phyloP scores from a whole-genome alignment of 164 flowering plant species.

The Vitis vinifera region DNA sequence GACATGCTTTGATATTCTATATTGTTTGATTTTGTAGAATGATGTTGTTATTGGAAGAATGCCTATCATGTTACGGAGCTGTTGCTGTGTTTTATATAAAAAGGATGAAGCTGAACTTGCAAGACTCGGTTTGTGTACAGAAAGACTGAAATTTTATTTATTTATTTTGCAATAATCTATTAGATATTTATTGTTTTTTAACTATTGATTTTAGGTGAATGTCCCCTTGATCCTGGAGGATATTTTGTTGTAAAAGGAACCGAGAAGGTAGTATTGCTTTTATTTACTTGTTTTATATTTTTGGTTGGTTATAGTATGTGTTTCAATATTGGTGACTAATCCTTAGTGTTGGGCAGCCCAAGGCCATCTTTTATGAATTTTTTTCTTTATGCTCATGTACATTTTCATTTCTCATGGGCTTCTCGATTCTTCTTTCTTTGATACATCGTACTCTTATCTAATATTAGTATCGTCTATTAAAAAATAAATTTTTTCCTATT shows the following conservation, averaged over 20 bases:
- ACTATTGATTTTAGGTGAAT: constrained; percentile 62
- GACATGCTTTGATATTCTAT: background rate
- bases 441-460: no score
- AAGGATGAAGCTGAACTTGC: constrained; percentile 92
- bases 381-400: no score
- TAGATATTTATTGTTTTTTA: background rate
- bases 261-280: constrained; percentile 66
- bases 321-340: no score
- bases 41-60: constrained; percentile 65
- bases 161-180: background rate
- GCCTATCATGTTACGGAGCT: constrained; percentile 94
- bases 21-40: constrained; percentile 33
- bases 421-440: no score
- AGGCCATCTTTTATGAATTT: no score
- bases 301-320: background rate
- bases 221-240: constrained; percentile 98
- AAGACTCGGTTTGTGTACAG: constrained; percentile 51
- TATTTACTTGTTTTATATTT: background rate
- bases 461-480: no score
- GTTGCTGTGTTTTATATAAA: constrained; percentile 61
- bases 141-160: background rate
- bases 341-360: no score
- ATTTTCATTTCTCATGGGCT: no score
- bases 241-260: constrained; percentile 90
- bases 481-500: no score